phyloP scores from a whole-genome alignment of 2,329 filamentous ascomycete species.

The Aspergillus sp. region DNA sequence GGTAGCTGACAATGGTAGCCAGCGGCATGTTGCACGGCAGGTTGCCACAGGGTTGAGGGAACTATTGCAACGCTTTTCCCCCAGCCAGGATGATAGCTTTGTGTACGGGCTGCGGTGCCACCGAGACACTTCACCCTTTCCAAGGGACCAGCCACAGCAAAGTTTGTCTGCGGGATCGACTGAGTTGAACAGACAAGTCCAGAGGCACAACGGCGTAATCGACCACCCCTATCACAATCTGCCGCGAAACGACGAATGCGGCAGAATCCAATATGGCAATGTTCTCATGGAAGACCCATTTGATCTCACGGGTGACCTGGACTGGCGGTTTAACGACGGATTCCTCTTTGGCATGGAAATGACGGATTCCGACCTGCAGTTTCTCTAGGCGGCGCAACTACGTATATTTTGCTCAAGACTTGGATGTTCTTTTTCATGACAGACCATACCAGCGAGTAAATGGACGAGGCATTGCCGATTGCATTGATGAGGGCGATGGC shows the following conservation, averaged over 20 bases:
- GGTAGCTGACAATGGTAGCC: constrained; percentile 1
- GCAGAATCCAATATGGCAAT: not conserved
- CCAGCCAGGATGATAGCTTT: not conserved
- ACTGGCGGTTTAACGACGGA: constrained; percentile 4
- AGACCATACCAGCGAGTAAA: not conserved
- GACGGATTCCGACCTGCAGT: not conserved
- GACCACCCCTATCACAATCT: no score
- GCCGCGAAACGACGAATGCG: not conserved
- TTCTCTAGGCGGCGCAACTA: not conserved
- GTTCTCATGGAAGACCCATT: not conserved
- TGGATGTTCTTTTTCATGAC: no score
- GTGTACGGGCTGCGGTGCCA: not conserved
- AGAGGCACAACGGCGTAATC: no score
- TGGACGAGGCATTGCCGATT: constrained; percentile 5
- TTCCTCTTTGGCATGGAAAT: constrained; percentile 2
- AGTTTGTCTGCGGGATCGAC: not conserved
- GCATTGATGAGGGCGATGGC: constrained; percentile 4
- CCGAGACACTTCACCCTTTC: not conserved
- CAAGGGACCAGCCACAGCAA: not conserved
- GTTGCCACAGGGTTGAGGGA: constrained; percentile 2
- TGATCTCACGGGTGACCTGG: constrained; percentile 3
- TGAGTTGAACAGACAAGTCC: not conserved
- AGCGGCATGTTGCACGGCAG: constrained; percentile 4
- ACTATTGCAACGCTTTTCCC: not conserved
- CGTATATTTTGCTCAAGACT: not conserved